phyloP scores from a whole-genome alignment of 352 stramenopile genomes.

The Aphanomyces euteiches region DNA sequence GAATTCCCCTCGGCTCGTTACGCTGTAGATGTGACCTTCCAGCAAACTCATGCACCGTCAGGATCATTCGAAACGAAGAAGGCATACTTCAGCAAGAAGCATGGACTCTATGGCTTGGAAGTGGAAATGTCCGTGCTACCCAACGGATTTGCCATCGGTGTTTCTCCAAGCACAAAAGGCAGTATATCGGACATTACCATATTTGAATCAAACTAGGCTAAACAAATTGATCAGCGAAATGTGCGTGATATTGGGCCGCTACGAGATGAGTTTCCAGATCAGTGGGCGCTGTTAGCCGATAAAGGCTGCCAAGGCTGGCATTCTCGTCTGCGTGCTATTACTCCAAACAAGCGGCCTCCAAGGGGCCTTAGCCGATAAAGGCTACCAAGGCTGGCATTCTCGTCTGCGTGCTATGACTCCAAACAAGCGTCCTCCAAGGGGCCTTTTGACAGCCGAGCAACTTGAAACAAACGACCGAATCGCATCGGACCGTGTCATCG shows the following conservation, averaged over 20 bases:
- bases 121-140: conserved; percentile 1
- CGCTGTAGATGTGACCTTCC: no score
- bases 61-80: conserved; percentile 8
- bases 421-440: not conserved
- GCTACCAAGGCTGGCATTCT: conserved; percentile 13
- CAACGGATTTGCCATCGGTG: conserved; percentile 1
- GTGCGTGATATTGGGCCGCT: not conserved
- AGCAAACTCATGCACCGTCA: no score
- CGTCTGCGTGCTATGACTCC: conserved; percentile 16
- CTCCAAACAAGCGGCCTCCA: conserved; percentile 10
- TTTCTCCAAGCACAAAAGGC: not conserved
- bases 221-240: not conserved
- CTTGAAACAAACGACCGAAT: conserved; percentile 10
- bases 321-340: conserved; percentile 2
- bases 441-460: not conserved
- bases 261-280: not conserved
- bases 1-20: no score
- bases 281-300: conserved; percentile 23
- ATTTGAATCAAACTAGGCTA: conserved; percentile 4
- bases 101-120: conserved; percentile 5
- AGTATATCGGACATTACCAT: conserved; percentile 5
- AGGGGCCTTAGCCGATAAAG: conserved; percentile 27
- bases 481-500: conserved; percentile 24
- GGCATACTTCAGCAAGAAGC: not conserved
- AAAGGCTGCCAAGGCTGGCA: conserved; percentile 25